Conservation (phyloP, 176 grass and related monocot genomes). For the Thinopyrum elongatum region DNA sequence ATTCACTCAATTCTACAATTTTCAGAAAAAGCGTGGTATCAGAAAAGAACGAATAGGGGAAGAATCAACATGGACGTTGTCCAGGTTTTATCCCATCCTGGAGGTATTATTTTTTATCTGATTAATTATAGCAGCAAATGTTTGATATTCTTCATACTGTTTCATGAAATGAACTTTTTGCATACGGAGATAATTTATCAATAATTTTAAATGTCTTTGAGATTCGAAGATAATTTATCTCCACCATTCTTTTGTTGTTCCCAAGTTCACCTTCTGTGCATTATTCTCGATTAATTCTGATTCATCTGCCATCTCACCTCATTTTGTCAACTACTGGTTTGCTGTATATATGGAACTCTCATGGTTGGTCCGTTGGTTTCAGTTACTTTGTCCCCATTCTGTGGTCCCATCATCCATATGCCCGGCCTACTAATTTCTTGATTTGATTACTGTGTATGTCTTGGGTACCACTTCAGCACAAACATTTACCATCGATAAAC, state of each 20-base stretch:
- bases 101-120: slow-evolving; percentile 47
- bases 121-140: not conserved
- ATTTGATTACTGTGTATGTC: not conserved
- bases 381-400: not conserved
- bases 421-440: not conserved
- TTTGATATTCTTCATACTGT: not conserved
- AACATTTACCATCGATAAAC: not conserved
- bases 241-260: not conserved
- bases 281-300: not conserved
- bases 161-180: slow-evolving; percentile 11
- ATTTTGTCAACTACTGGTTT: not conserved
- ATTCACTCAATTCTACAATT: slow-evolving; percentile 11
- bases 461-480: not conserved
- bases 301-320: not conserved
- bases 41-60: slow-evolving; percentile 70
- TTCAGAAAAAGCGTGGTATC: slow-evolving; percentile 67
- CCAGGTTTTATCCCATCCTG: slow-evolving; percentile 84
- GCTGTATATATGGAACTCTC: not conserved
- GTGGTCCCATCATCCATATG: not conserved
- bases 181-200: not conserved
- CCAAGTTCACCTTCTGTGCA: not conserved
- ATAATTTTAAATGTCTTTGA: not conserved
- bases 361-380: not conserved
- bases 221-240: not conserved
- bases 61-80: slow-evolving; percentile 65